Conservation (phyloP, 2,329 filamentous ascomycete genomes). For the Colletotrichum magnum region DNA sequence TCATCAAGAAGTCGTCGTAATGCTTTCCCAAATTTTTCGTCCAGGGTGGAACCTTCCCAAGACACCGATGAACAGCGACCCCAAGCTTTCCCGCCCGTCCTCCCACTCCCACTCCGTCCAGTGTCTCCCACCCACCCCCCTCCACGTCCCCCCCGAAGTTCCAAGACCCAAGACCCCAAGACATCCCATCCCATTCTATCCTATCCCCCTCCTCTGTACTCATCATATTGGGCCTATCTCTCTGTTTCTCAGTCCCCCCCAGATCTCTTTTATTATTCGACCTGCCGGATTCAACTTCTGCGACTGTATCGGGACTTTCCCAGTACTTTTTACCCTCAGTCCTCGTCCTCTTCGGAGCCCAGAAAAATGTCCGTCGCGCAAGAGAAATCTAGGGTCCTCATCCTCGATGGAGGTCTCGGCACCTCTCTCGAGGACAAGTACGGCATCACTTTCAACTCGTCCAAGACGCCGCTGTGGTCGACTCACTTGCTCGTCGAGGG, state of each 20-base stretch:
- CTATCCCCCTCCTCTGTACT: background rate
- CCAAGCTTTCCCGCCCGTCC: conserved; percentile 11
- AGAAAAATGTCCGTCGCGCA: conserved; percentile 22
- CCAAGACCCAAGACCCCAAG: conserved; percentile 21
- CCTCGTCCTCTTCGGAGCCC: background rate
- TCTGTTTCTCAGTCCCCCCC: background rate
- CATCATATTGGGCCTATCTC: background rate
- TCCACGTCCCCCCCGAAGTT: background rate
- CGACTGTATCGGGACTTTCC: background rate
- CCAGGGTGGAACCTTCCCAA: conserved; percentile 28
- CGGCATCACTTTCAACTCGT: conserved; percentile 62
- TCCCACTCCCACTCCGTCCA: background rate
- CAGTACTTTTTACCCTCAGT: background rate
- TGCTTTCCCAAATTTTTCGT: conserved; percentile 39
- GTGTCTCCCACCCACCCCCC: conserved; percentile 3
- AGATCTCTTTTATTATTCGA: background rate
- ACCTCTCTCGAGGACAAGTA: conserved; percentile 75
- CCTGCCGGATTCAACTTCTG: background rate
- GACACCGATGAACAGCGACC: background rate
- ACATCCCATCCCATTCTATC: background rate
- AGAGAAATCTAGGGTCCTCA: conserved; percentile 49
- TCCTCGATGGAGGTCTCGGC: conserved; percentile 78
- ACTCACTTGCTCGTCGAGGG: conserved; percentile 73
- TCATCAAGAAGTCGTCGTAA: conserved; percentile 40
- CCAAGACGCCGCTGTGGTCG: conserved; percentile 75